Conservation (phyloP, 2,329 filamentous ascomycete genomes). For the Penicillium brevicompactum region DNA sequence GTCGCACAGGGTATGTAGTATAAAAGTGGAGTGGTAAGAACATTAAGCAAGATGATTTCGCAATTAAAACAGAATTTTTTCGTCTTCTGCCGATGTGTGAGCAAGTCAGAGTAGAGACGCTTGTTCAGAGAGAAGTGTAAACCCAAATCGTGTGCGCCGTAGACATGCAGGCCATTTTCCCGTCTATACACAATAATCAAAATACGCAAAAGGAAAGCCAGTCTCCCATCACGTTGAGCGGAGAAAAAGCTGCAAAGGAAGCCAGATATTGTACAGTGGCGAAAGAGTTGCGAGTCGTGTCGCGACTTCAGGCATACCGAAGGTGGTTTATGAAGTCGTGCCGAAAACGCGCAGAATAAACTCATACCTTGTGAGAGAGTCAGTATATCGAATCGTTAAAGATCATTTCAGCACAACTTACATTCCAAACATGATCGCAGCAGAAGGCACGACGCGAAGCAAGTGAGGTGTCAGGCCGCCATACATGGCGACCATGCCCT, state of each 20-base stretch:
- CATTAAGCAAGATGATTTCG: not conserved
- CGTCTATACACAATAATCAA: conserved; percentile 3
- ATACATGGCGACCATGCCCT: conserved; percentile 83
- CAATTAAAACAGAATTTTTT: not conserved
- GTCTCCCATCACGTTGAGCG: not conserved
- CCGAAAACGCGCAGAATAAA: conserved; percentile 37
- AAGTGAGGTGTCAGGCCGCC: conserved; percentile 90
- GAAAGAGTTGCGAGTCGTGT: not conserved
- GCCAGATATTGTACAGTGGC: conserved; percentile 3
- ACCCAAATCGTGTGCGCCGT: conserved; percentile 7
- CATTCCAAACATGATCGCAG: conserved; percentile 96
- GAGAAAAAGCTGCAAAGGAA: not conserved
- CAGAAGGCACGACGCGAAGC: conserved; percentile 85
- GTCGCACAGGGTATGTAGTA: not conserved
- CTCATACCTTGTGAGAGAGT: conserved; percentile 38
- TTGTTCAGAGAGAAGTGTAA: not conserved
- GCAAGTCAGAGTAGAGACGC: not conserved
- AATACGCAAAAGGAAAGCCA: not conserved
- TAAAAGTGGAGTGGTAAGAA: not conserved
- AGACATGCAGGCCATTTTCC: conserved; percentile 3
- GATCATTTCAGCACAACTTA: conserved; percentile 43
- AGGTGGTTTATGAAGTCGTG: conserved; percentile 31
- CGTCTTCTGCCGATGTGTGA: not conserved
- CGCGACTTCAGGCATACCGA: not conserved
- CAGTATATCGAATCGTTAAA: conserved; percentile 31